A percentile compares a stretch with the other conserved stretches of the same genome.
These are phyloP conservation scores for Grosmannia penicillata DNA, from an alignment of 2,329 filamentous ascomycete species.

Conservation along the genomic window DNA sequence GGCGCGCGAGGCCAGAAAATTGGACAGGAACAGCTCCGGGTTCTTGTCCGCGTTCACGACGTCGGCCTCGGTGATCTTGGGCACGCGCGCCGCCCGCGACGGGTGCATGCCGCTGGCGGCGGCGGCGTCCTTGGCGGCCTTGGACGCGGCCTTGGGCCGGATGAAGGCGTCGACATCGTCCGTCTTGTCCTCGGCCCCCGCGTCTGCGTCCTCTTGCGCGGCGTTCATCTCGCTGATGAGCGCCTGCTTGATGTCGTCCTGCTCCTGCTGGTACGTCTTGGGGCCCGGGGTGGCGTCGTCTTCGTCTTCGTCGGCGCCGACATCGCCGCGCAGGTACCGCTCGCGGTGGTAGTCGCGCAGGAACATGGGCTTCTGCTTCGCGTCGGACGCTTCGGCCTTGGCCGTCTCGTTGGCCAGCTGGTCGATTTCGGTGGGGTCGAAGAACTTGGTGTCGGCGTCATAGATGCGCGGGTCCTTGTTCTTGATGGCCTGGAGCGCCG, in stretches of 20 bases:
- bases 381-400: constrained; percentile 27
- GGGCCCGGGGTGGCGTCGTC: constrained; percentile 23
- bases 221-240: constrained; percentile 72
- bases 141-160: constrained; percentile 46
- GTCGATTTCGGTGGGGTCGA: constrained; percentile 44
- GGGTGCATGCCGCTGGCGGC: constrained; percentile 35
- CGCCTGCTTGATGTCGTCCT: constrained; percentile 64
- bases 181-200: constrained; percentile 35
- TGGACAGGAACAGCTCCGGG: constrained; percentile 78
- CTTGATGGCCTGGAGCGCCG: constrained; percentile 73
- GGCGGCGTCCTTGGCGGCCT: constrained; percentile 14
- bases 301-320: constrained; percentile 42
- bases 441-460: constrained; percentile 68
- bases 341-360: constrained; percentile 84
- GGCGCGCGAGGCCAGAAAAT: constrained; percentile 83
- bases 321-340: constrained; percentile 63
- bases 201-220: constrained; percentile 37
- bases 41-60: constrained; percentile 70
- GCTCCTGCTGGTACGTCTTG: constrained; percentile 64
- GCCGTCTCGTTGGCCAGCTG: constrained; percentile 14
- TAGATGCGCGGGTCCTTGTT: constrained; percentile 87
- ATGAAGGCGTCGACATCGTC: constrained; percentile 52
- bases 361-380: constrained; percentile 67
- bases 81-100: constrained; percentile 30
- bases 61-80: constrained; percentile 42